Percentiles rank a stretch among this genome's conserved stretches.
These are phyloP conservation scores for peach (Prunus persica) DNA, from an alignment of 306 rosid genomes.

Conservation along the genomic window DNA sequence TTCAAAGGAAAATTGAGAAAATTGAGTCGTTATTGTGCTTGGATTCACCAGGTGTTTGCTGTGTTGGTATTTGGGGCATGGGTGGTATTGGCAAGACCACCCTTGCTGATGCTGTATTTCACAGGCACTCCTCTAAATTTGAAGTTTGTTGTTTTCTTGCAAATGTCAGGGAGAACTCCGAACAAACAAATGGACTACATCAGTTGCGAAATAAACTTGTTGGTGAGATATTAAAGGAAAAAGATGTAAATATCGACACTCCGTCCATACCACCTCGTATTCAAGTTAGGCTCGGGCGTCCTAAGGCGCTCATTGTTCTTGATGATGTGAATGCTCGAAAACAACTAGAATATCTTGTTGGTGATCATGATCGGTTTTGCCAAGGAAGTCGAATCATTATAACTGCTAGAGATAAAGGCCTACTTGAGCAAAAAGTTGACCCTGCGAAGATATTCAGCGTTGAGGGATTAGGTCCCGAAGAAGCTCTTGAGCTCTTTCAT, in stretches of 20 bases:
- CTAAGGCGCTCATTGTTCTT: conserved; percentile 13
- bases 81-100: conserved; percentile 7
- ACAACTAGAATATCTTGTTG: too few species aligned
- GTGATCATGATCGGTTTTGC: too few species aligned
- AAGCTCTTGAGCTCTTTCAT: not conserved
- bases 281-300: not conserved
- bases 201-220: not conserved
- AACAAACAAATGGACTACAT: too few species aligned
- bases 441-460: fast-evolving
- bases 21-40: not conserved
- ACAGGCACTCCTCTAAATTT: not conserved
- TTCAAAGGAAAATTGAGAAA: not conserved
- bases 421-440: too few species aligned
- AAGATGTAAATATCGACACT: not conserved
- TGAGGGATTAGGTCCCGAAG: not conserved
- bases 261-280: not conserved
- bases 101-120: not conserved
- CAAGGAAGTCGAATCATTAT: too few species aligned
- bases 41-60: not conserved
- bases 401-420: too few species aligned
- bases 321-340: too few species aligned
- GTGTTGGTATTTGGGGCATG: conserved; percentile 32
- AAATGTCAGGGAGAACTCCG: conserved; percentile 13
- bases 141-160: not conserved
- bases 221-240: not conserved